phyloP scores from a whole-genome alignment of 2,329 filamentous ascomycete species.

The Penicillium verrucosum region DNA sequence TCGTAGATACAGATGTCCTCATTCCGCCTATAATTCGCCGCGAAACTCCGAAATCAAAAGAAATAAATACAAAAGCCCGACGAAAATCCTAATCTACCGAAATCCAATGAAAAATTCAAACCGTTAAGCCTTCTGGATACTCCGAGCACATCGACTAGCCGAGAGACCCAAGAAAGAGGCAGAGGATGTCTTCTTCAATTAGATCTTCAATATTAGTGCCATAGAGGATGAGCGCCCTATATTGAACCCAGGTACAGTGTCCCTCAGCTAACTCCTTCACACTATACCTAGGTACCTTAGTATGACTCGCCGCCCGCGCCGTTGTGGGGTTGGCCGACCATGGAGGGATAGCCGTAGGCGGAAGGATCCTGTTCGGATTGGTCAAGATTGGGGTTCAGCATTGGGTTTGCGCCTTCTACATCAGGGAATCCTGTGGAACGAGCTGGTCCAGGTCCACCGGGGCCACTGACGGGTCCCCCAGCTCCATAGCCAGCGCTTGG shows the following conservation, averaged over 20 bases:
- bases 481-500: constrained; percentile 47
- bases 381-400: constrained; percentile 45
- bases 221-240: background rate
- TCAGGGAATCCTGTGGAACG: constrained; percentile 38
- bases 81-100: background rate
- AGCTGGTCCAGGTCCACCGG: constrained; percentile 21
- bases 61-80: background rate
- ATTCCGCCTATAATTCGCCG: background rate
- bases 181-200: constrained; percentile 2
- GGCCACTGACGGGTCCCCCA: constrained; percentile 39
- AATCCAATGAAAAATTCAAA: background rate
- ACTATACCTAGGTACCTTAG: constrained; percentile 36
- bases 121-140: background rate
- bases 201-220: background rate
- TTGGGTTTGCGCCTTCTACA: constrained; percentile 43
- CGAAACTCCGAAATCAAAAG: background rate
- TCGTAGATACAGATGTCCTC: constrained; percentile 2
- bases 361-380: constrained; percentile 45
- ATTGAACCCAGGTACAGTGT: background rate
- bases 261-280: background rate
- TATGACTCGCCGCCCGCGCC: constrained; percentile 47
- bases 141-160: background rate
- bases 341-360: constrained; percentile 46
- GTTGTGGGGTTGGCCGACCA: constrained; percentile 48
- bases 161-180: background rate